Base-by-base conservation (phyloP, 768 basidiomycete genomes). In the Panaeolus cyanescens region DNA sequence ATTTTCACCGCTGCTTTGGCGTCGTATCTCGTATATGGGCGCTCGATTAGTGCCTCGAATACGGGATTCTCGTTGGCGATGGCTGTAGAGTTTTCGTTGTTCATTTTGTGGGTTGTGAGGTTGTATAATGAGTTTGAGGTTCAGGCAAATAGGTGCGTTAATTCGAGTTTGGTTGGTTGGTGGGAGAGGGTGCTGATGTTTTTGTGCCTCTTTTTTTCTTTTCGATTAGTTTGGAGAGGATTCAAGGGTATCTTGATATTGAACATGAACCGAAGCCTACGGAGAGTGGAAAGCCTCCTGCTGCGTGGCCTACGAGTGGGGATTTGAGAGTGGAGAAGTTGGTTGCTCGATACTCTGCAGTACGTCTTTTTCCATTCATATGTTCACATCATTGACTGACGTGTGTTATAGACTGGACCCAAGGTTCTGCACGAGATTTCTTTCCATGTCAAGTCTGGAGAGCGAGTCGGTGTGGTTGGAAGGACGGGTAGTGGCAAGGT, bases 221-320 rank as follows among this genome's bases (percentile, higher is more conserved):
- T 19, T 28, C 33, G 22, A 10, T n/a, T 40, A 80, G 81, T 66
- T 67, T 81, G 32, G 93, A 95, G 67, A 89, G 93, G 60, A 87
- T 95, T 2, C 83, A 89, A 60, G 89, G 71, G 0, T 89, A 87
- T 68, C 68, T 88, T 25, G 68, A 75, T 30, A 86, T 88, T 62
- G 86, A 88, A 39, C 83, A 85, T 57, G 87, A 90, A 67, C 79
- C 79, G 5, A 71, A 74, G 58, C 62, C 77, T 0, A 75, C 76
- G 0, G 59, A 68, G 13, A 62, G 68, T 4, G 82, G 83, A 30
- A 70, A 72, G 25, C 88, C 88, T 4, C 87, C 89, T 1, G 87
- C 88, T 1, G 81, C 86, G 62, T 90, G 89, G 88, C 88, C 88
- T 0, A 75, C 83, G 6, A 84, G 82, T 15, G 88, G 88, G 10